Percentiles rank a stretch among this genome's conserved stretches.
Conservation (phyloP, 345 rosid species). For the Rhodamnia rubescens region DNA sequence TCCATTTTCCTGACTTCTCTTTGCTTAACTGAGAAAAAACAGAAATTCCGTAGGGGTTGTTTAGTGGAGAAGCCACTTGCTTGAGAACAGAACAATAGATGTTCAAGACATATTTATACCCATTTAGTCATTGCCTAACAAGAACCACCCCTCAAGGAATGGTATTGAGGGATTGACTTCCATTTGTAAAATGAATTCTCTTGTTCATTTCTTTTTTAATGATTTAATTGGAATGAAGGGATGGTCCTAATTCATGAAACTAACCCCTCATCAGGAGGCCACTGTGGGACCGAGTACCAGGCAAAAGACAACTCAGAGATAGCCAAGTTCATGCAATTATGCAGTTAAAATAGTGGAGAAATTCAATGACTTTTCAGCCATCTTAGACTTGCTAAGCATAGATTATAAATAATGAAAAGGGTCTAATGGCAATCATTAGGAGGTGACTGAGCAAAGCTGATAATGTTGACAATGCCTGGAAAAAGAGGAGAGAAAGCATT, state of each 20-base stretch:
- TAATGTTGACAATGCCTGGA: neutral
- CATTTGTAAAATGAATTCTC: conserved; percentile 4
- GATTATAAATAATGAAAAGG: neutral
- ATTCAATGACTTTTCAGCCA: neutral
- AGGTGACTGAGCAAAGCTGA: neutral
- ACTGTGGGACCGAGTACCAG: conserved; percentile 29
- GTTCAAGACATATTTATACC: conserved; percentile 23
- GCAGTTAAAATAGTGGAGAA: conserved; percentile 12
- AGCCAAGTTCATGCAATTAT: conserved; percentile 26
- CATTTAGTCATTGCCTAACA: neutral
- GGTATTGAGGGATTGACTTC: conserved; percentile 27
- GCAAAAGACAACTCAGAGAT: conserved; percentile 41
- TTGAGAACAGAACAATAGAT: neutral
- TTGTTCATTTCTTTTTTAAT: neutral
- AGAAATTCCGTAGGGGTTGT: neutral
- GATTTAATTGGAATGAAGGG: neutral
- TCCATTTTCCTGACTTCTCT: neutral
- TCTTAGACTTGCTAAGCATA: neutral
- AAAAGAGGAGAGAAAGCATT: neutral
- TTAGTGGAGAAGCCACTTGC: conserved; percentile 1
- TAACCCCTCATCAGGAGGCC: conserved; percentile 24
- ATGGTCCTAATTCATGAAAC: conserved; percentile 23
- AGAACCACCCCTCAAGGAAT: conserved; percentile 2
- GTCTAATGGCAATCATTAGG: conserved; percentile 1
- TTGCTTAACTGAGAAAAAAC: neutral